phyloP scores from a whole-genome alignment of 805 yeast genomes.

The Kuraishia hungarica region DNA sequence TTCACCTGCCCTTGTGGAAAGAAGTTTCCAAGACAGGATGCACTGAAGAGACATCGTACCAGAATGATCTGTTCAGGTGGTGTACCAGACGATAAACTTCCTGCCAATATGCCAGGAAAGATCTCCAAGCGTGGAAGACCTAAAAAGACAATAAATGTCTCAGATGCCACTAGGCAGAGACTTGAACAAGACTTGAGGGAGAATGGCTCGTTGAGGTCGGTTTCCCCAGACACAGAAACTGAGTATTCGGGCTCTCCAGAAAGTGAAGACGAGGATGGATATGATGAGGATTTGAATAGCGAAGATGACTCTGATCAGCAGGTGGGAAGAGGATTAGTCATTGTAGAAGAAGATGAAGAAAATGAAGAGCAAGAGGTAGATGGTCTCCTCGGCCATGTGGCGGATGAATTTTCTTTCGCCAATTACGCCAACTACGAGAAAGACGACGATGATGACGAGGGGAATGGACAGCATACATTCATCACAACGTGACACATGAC shows the following conservation, averaged over 20 bases:
- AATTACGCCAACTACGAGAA: neutral
- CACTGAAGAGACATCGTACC: slow-evolving; percentile 70
- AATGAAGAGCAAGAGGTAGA: neutral
- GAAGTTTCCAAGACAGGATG: slow-evolving; percentile 84
- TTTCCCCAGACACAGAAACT: neutral
- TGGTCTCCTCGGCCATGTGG: neutral
- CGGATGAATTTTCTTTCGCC: neutral
- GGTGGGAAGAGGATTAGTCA: neutral
- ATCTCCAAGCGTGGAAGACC: slow-evolving; percentile 29
- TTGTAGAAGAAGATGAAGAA: neutral
- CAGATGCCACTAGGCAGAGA: neutral
- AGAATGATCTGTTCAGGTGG: slow-evolving; percentile 84
- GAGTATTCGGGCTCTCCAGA: neutral
- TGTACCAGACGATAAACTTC: slow-evolving; percentile 25
- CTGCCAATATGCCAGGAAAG: slow-evolving; percentile 11
- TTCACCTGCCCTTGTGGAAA: slow-evolving; percentile 90
- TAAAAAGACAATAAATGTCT: slow-evolving; percentile 10
- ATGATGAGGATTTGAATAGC: neutral
- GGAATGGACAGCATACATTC: neutral
- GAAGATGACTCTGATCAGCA: neutral
- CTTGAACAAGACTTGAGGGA: neutral
- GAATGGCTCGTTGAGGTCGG: neutral
- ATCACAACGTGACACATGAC: neutral
- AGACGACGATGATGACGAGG: neutral
- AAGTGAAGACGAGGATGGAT: slow-evolving; percentile 4